phyloP scores from a whole-genome alignment of 192 early-diverging fungal species.

The Pilaira anomala region DNA sequence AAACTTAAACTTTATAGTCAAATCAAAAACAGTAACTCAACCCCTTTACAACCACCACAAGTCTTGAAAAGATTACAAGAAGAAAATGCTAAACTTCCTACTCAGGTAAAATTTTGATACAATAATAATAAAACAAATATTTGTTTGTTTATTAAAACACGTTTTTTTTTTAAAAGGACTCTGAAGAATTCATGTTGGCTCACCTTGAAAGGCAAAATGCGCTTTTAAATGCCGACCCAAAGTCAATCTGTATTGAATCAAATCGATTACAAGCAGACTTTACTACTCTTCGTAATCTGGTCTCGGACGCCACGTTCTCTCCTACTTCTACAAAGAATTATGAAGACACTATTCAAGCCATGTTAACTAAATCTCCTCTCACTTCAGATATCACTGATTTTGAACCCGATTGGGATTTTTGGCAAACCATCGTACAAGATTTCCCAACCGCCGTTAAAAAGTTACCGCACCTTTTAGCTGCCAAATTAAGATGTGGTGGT shows the following conservation, averaged over 20 bases:
- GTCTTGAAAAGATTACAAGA: conserved; percentile 49
- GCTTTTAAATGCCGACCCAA: conserved; percentile 55
- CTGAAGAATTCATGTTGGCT: conserved; percentile 53
- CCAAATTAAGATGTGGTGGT: conserved; percentile 68
- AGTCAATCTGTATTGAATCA: conserved; percentile 58
- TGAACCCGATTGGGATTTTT: conserved; percentile 65
- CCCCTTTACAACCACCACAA: not conserved
- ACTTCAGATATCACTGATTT: not conserved
- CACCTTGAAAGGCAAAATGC: conserved; percentile 59
- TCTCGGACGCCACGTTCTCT: conserved; percentile 30
- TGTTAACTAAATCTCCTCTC: conserved; percentile 10
- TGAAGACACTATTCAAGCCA: conserved; percentile 3
- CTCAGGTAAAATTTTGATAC: conserved; percentile 42
- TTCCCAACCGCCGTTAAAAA: conserved; percentile 67
- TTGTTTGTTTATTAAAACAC: not conserved
- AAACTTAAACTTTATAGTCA: conserved; percentile 28
- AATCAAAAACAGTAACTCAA: not conserved
- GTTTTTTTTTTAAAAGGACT: conserved; percentile 36
- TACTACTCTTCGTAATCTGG: conserved; percentile 46
- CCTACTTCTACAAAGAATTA: conserved; percentile 19
- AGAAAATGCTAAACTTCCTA: conserved; percentile 53
- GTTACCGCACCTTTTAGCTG: conserved; percentile 64
- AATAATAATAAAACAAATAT: not conserved
- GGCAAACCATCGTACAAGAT: conserved; percentile 78
- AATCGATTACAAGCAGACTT: conserved; percentile 57